These are phyloP conservation scores for Boletales sp. DNA, from an alignment of 768 basidiomycete genomes.

Conservation along the genomic window DNA sequence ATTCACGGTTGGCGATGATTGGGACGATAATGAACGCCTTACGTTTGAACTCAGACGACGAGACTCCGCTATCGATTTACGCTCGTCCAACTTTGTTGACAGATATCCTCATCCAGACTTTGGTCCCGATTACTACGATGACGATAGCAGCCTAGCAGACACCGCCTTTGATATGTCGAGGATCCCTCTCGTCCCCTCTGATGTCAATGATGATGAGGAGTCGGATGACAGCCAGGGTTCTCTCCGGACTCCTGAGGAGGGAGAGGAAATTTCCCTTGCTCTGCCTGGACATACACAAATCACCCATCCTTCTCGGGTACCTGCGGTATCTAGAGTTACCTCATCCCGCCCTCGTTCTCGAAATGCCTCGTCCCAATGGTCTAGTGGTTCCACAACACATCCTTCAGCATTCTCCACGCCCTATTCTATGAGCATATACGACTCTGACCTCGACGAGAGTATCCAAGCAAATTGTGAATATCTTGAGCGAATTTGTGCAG, in stretches of 20 bases:
- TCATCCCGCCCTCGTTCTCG: constrained; percentile 29
- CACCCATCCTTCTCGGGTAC: too few relatives aligned
- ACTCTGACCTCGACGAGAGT: constrained; percentile 10
- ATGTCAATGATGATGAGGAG: constrained; percentile 26
- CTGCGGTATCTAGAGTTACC: constrained; percentile 18
- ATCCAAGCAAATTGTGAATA: constrained; percentile 13
- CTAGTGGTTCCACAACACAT: not conserved
- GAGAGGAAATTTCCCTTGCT: constrained; percentile 13
- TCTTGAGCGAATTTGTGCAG: constrained; percentile 39
- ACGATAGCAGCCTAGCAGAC: constrained; percentile 11
- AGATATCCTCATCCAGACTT: constrained; percentile 9
- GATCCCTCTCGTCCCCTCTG: constrained; percentile 20
- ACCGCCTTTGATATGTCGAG: constrained; percentile 19
- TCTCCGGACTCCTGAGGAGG: constrained; percentile 26
- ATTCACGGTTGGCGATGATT: constrained; percentile 17
- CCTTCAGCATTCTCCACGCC: not conserved
- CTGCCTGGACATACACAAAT: not conserved
- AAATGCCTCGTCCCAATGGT: constrained; percentile 5
- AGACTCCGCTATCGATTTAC: not conserved
- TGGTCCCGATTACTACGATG: constrained; percentile 2
- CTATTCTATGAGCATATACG: not conserved
- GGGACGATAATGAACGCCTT: constrained; percentile 22
- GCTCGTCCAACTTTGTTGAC: constrained; percentile 1
- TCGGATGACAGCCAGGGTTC: constrained; percentile 27
- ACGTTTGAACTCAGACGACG: constrained; percentile 16